Conservation (phyloP, 768 basidiomycete genomes). For the Vararia minispora region DNA sequence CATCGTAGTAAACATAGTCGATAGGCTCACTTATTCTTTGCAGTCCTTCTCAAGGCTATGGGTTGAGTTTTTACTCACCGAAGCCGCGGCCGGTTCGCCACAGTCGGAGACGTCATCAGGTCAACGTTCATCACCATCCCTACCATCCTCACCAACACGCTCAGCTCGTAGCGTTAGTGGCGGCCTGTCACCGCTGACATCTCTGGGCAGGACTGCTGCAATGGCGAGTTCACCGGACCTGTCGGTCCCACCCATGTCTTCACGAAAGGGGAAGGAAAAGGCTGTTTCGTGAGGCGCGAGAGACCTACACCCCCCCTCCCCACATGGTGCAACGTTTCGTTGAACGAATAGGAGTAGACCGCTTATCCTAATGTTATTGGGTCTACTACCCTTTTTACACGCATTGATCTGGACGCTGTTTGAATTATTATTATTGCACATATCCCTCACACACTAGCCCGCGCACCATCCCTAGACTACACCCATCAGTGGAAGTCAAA, state of each 20-base stretch:
- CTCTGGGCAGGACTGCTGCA: conserved; percentile 29
- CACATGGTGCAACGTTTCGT: no score
- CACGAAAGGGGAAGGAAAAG: conserved; percentile 40
- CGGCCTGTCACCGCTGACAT: conserved; percentile 17
- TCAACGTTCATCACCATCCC: conserved; percentile 10
- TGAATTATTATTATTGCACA: no score
- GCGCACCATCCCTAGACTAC: no score
- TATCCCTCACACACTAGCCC: no score
- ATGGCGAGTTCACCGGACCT: conserved; percentile 32
- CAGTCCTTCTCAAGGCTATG: conserved; percentile 96
- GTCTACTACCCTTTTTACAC: no score
- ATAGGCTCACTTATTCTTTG: neutral
- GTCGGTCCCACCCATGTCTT: conserved; percentile 24
- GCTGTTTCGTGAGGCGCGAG: no score
- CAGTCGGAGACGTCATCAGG: conserved; percentile 13
- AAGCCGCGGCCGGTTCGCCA: conserved; percentile 47
- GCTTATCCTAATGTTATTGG: no score
- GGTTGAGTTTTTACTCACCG: conserved; percentile 96
- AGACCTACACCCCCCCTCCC: no score
- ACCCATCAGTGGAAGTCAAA: no score
- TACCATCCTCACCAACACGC: conserved; percentile 11
- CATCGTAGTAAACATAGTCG: neutral
- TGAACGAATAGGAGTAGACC: no score
- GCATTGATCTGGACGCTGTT: no score
- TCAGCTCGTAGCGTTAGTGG: neutral